A percentile compares a stretch with the other conserved stretches of the same genome.
Evolutionary conservation across 1,284 basidiomycete genomes (phyloP).

Genomic region (Ganoderma resinaceum): DNA sequence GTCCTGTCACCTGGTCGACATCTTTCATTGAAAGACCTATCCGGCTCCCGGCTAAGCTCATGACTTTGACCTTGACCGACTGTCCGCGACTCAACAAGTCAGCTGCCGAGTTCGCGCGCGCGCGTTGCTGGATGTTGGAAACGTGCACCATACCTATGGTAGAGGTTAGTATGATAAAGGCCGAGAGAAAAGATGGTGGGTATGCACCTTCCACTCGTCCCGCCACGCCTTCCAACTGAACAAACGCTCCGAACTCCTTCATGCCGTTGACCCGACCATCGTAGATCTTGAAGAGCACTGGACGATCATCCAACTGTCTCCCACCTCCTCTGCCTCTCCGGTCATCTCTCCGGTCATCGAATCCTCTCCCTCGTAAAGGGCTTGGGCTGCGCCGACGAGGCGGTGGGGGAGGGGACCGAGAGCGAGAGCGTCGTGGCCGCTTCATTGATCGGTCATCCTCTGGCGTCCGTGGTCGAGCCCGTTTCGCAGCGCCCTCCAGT

Average conservation of each 20-base stretch:
- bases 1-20: conserved; percentile 91
- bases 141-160: conserved; percentile 92
- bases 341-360: conserved; percentile 52
- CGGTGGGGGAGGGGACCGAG: conserved; percentile 47
- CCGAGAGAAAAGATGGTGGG: conserved; percentile 39
- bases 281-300: conserved; percentile 96
- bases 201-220: conserved; percentile 88
- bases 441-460: conserved; percentile 60
- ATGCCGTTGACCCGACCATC: conserved; percentile 85
- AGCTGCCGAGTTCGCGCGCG: conserved; percentile 85
- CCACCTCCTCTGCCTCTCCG: conserved; percentile 48
- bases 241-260: conserved; percentile 97
- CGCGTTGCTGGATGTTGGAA: conserved; percentile 86
- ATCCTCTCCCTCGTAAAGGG: conserved; percentile 58
- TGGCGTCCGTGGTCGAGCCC: conserved; percentile 52
- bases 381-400: conserved; percentile 60
- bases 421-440: conserved; percentile 59
- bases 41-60: conserved; percentile 87
- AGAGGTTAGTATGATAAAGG: conserved; percentile 13
- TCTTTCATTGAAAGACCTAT: conserved; percentile 96
- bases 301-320: conserved; percentile 76
- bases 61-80: conserved; percentile 93
- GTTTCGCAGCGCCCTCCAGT: conserved; percentile 73
- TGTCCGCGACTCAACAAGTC: conserved; percentile 90
- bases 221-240: conserved; percentile 85